A percentile compares a stretch with the other conserved stretches of the same genome.
phyloP scores from a whole-genome alignment of 305 asterid genomes.

The Fraxinus latifolia region DNA sequence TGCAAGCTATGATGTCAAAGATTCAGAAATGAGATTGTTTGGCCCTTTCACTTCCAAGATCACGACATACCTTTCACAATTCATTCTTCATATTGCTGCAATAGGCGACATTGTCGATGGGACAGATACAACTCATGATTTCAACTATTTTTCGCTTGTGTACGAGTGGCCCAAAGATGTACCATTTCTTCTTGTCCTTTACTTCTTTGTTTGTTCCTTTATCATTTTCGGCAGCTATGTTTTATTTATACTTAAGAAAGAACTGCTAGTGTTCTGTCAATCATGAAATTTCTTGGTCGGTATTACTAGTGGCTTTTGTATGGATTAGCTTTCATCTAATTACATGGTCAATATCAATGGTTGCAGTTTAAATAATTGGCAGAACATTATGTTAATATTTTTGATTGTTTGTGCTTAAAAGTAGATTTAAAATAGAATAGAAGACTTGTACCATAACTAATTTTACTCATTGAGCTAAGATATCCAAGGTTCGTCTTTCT shows the following conservation, averaged over 20 bases:
- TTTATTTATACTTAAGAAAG: background rate
- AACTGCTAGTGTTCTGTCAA: slow-evolving; percentile 4
- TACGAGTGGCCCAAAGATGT: slow-evolving; percentile 99
- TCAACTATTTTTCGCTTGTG: slow-evolving; percentile 91
- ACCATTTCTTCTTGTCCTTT: slow-evolving; percentile 30
- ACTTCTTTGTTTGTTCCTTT: slow-evolving; percentile 9
- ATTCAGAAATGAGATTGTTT: slow-evolving; percentile 68
- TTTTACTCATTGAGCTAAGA: background rate
- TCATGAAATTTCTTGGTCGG: slow-evolving; percentile 10
- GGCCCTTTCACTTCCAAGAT: slow-evolving; percentile 76
- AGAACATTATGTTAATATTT: slow-evolving; percentile 4
- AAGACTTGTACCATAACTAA: background rate
- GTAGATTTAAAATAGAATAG: background rate
- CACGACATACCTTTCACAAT: slow-evolving; percentile 89
- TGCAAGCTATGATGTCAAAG: slow-evolving; percentile 73
- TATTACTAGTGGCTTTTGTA: background rate
- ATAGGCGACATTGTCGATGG: slow-evolving; percentile 99
- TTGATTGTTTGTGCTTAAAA: slow-evolving; percentile 5
- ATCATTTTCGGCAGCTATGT: slow-evolving; percentile 13
- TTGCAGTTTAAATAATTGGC: slow-evolving; percentile 1
- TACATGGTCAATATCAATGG: background rate
- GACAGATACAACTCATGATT: slow-evolving; percentile 98
- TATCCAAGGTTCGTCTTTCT: slow-evolving; percentile 7
- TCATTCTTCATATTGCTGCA: slow-evolving; percentile 94
- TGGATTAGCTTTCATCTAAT: background rate